Percentiles rank a stretch among this genome's conserved stretches.
These are phyloP conservation scores for Rhinocladiella similis DNA, from an alignment of 2,329 filamentous ascomycete species.

Conservation along the genomic window DNA sequence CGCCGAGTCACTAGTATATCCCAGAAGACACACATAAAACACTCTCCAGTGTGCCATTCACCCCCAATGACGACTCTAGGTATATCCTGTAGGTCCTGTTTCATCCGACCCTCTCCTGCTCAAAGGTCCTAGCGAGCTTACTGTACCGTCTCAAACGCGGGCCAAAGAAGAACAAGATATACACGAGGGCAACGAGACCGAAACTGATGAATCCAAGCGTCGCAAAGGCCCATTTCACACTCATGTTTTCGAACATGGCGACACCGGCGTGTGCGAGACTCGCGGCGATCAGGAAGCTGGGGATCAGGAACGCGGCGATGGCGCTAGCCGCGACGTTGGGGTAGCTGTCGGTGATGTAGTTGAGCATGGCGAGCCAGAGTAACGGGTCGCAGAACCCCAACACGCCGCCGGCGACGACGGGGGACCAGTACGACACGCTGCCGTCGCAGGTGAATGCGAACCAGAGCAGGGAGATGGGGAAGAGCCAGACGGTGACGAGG, in stretches of 20 bases:
- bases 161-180: slow-evolving; percentile 45
- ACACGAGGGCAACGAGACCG: slow-evolving; percentile 42
- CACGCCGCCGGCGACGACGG: slow-evolving; percentile 41
- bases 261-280: slow-evolving; percentile 43
- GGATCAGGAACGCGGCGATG: slow-evolving; percentile 46
- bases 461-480: slow-evolving; percentile 45
- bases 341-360: slow-evolving; percentile 46
- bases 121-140: slow-evolving; percentile 33
- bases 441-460: slow-evolving; percentile 45
- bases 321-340: slow-evolving; percentile 44
- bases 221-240: slow-evolving; percentile 44
- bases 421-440: slow-evolving; percentile 41
- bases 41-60: no score
- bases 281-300: slow-evolving; percentile 44
- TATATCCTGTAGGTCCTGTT: no score
- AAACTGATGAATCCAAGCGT: slow-evolving; percentile 44
- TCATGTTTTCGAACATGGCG: slow-evolving; percentile 41
- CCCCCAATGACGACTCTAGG: no score
- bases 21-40: no score
- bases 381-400: slow-evolving; percentile 45
- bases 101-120: not conserved
- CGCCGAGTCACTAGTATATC: no score
- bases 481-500: slow-evolving; percentile 45
- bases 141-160: slow-evolving; percentile 35
- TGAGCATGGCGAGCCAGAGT: slow-evolving; percentile 47